Conservation (phyloP, 2,329 filamentous ascomycete species). For the Scorias spongiosa region DNA sequence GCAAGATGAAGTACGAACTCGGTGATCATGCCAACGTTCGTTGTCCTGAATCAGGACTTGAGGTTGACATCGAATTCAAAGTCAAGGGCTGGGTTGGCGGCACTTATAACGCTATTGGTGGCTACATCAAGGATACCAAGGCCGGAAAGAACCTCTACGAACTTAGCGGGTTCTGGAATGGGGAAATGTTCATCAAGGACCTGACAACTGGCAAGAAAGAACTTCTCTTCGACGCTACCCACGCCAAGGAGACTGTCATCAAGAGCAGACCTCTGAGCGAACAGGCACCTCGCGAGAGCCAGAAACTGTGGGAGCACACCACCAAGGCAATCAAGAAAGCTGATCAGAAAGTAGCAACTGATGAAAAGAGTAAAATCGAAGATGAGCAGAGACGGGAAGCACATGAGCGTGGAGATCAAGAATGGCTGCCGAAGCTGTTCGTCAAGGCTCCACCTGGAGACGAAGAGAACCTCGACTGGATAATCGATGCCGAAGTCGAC, state of each 20-base stretch:
- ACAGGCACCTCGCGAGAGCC: conserved; percentile 80
- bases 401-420: conserved; percentile 59
- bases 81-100: conserved; percentile 95
- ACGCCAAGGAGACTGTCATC: conserved; percentile 62
- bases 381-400: conserved; percentile 84
- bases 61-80: conserved; percentile 93
- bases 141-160: conserved; percentile 83
- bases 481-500: conserved; percentile 72
- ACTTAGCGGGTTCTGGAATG: conserved; percentile 82
- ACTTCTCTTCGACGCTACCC: conserved; percentile 73
- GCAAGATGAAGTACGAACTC: conserved; percentile 99
- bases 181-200: conserved; percentile 86
- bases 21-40: conserved; percentile 88
- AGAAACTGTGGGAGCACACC: conserved; percentile 71
- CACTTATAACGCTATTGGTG: conserved; percentile 90
- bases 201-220: conserved; percentile 72
- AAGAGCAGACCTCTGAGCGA: conserved; percentile 63
- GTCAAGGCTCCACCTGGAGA: conserved; percentile 44
- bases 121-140: conserved; percentile 73
- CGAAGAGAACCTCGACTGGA: conserved; percentile 86
- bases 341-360: conserved; percentile 79
- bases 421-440: conserved; percentile 81
- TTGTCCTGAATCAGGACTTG: conserved; percentile 74
- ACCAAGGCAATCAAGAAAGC: conserved; percentile 66
- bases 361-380: conserved; percentile 93